Evolutionary conservation across 1,284 basidiomycete genomes (phyloP), one percentile per base, ranked within the genome.

Genomic region (Moesziomyces sp.): DNA sequence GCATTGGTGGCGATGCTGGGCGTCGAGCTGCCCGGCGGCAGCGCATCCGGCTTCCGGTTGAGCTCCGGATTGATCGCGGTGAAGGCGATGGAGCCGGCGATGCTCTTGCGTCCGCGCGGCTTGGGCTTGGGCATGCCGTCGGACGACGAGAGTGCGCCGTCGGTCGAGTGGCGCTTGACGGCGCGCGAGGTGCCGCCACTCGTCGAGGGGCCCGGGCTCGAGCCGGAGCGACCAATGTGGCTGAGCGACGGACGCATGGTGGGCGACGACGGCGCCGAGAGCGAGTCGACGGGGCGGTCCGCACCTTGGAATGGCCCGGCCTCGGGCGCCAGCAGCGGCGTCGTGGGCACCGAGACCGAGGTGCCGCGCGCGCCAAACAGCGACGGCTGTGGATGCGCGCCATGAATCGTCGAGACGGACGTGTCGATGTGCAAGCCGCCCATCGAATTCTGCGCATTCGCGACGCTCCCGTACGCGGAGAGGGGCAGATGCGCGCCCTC

Each of bases 231-330:
- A 19, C 71, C 71, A 16, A 74, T 61, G 45, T 56, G 49, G 54
- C 44, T 51, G 16, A 74, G 58, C 30, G 51, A 40, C 3, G 71
- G 71, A 23, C 71, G 56, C 55, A 68, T 45, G 0, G 60, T 70
- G 3, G 72, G 72, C 11, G 72, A 74, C 11, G 72, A 65, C 8
- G 72, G 72, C 16, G 72, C 72, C 1, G 72, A 74, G n/a, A 70
- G 56, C 40, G 72, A 74, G 26, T 74, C 72, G 19, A 74, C 47
- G 2, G 66, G 50, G 5, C 66, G 58, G 18, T 65, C 58, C 1
- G 62, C 62, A 8, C 72, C 72, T 11, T 65, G 61, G 58, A 68
- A 68, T 4, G 65, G 71, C 4, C 65, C 65, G n/a, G 60, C 50
- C 48, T 65, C 65, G 3, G 61, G 61, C 26, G 51, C 71, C 1